Base-by-base conservation (phyloP, 441 rosid species). In the Isatis lusitanica region DNA sequence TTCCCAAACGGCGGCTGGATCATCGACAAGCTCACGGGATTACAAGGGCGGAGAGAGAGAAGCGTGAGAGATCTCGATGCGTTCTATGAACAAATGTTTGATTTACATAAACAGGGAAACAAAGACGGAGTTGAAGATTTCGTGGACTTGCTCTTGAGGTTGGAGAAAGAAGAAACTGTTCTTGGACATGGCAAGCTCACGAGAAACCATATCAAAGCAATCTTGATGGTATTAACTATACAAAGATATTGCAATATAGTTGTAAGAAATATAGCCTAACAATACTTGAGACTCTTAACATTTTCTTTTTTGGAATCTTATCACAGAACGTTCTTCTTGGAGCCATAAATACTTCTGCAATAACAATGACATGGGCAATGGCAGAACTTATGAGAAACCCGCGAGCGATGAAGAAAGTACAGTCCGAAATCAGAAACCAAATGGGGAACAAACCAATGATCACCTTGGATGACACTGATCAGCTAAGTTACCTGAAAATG, bases 1-100 rank as follows among this genome's bases (percentile, higher is more conserved):
- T 70, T 90, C 51, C 90, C 89, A 0, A 51, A 46, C 9, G 4
- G 83, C 1, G 90, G 87, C 9, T 81, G 91, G 90, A 80, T 88
- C 26, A 16, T 83, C 1, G 91, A 89, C 51, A 8, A 68, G 74
- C 16, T 86, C 40, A 79, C 73, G 0, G 84, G 86, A 16, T 76
- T 79, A 26, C 78, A 76, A 13, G 68, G 17, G 12, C 74, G 66
- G 16, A 56, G 81, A 11, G 88, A 81, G 26, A 81, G 35, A 60
- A 81, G 79, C 52, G 79, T 80, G 40, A 56, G 21, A 6, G 66
- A 65, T 47, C 36, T 86, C 13, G 86, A 86, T 44, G 26, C 46
- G 0, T 78, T 86, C 52, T 83, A 79, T 15, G 74, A 83, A 48
- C 74, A 82, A 73, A 79, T 79, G 11, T 58, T 88, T 31, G 72